These are phyloP conservation scores for Auriscalpium vulgare DNA, from an alignment of 768 basidiomycete genomes.

Conservation along the genomic window DNA sequence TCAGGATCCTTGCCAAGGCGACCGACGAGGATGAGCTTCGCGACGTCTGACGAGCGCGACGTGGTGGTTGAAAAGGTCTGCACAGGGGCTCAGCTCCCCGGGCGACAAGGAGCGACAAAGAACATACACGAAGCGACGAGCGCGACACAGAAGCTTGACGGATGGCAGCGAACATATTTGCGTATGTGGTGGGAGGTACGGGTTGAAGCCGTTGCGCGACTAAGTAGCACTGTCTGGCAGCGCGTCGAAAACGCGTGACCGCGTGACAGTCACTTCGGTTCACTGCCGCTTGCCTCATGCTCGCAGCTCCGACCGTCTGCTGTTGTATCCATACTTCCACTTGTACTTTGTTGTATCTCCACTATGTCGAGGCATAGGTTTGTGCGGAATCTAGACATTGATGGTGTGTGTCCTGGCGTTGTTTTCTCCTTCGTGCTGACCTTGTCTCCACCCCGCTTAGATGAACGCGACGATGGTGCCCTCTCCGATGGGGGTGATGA, in stretches of 20 bases:
- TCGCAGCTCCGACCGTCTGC: background rate
- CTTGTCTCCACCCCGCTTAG: conserved; percentile 29
- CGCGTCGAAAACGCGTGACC: background rate
- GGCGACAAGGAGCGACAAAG: background rate
- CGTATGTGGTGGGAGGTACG: conserved; percentile 1
- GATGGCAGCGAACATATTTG: conserved; percentile 43
- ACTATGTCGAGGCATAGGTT: conserved; percentile 89
- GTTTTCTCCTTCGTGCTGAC: background rate
- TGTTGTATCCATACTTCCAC: conserved; percentile 12
- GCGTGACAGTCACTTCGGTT: background rate
- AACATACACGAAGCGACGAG: conserved; percentile 40
- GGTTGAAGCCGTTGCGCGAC: background rate
- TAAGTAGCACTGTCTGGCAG: too few species aligned
- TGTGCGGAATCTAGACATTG: conserved; percentile 78
- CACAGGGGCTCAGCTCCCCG: background rate
- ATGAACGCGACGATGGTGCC: conserved; percentile 79
- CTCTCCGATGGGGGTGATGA: conserved; percentile 74
- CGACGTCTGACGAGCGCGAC: conserved; percentile 49
- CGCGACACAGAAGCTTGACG: conserved; percentile 36
- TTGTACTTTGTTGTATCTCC: conserved; percentile 15
- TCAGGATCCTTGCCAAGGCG: conserved; percentile 67
- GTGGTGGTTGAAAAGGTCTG: conserved; percentile 62
- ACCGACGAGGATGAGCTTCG: conserved; percentile 74
- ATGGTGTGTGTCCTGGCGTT: conserved; percentile 32
- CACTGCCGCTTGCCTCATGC: conserved; percentile 7